phyloP scores from a whole-genome alignment of 805 yeast species.

The Myxozyma neotropica region DNA sequence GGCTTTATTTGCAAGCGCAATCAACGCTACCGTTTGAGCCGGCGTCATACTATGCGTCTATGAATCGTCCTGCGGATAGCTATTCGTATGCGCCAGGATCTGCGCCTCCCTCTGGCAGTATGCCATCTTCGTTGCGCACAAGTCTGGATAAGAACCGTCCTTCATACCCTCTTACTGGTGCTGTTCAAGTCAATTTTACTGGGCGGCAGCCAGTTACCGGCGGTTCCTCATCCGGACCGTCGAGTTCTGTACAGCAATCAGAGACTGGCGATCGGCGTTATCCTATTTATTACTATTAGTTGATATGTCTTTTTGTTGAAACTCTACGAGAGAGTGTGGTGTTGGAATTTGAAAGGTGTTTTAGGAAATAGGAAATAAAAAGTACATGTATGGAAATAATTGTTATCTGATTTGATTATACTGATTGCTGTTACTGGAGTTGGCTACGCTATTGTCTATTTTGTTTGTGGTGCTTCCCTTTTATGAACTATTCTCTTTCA shows the following conservation, averaged over 20 bases:
- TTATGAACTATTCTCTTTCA: not conserved
- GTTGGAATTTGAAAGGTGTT: not conserved
- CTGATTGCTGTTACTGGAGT: not conserved
- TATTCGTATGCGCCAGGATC: not conserved
- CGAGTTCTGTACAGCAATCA: not conserved
- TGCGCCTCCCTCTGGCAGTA: not conserved
- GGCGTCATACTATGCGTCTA: not conserved
- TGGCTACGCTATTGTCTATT: not conserved
- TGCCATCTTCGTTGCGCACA: conserved; percentile 5
- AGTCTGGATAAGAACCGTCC: conserved; percentile 6
- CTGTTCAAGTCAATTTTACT: not conserved
- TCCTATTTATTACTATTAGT: conserved; percentile 17
- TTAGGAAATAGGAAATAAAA: not conserved
- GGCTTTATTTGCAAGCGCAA: conserved; percentile 4
- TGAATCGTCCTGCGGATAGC: not conserved
- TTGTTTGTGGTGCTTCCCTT: not conserved
- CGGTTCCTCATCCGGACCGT: not conserved
- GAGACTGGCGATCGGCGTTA: conserved; percentile 9
- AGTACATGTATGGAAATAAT: conserved; percentile 3
- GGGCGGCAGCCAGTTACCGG: not conserved
- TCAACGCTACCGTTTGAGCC: not conserved
- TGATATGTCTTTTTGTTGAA: not conserved
- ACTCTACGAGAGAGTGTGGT: not conserved
- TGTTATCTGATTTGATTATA: not conserved
- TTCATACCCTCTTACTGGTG: not conserved